Evolutionary conservation across 805 yeast genomes (phyloP), one percentile per base, ranked within the genome.

Genomic region (Metschnikowia amazonensis): DNA sequence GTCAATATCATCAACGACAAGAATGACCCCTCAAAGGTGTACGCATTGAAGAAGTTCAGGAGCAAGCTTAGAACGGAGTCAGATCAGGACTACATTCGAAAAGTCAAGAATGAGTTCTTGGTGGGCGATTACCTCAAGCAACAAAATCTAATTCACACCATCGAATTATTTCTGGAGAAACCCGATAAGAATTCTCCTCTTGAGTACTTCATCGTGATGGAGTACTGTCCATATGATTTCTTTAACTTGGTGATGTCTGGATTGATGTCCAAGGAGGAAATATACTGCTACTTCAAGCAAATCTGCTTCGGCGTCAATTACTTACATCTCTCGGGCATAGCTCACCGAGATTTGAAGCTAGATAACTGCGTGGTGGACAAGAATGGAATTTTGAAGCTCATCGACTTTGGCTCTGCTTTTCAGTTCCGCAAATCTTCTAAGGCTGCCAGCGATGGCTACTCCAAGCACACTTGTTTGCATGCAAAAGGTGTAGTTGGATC

Each of bases 191-290:
- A 38, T 6, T 30, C 44, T 14, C 32, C 53, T 5, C 49, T 61
- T 2, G 73, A 70, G 40, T 70, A 79, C 59, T 77, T 78, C 46
- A 86, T 92, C 51, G 85, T 92, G 29, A 90, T 94, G 96, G 97
- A 92, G 61, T 92, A 84, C 63, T 86, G 95, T 45, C 92, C 89
- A 1, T 89, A 76, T 62, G 99, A 92, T 67, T 88, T 92, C 60
- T 92, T 92, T 65, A 87, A 94, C 36, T 75, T 92, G 43, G 97
- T 92, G 27, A 92, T 92, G 97, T 77, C 86, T 36, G 95, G 92
- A 2, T 66, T 82, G 46, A 82, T 89, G 89, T 68, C 79, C 13
- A 71, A 74, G 29, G 70, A 75, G 23, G 97, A 90, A 64, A 74
- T 84, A 4, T 76, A 73, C 42, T 89, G 97, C 63, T 89, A 88